Base-by-base conservation (phyloP, 305 asterid species). In the Fraxinus velutina region DNA sequence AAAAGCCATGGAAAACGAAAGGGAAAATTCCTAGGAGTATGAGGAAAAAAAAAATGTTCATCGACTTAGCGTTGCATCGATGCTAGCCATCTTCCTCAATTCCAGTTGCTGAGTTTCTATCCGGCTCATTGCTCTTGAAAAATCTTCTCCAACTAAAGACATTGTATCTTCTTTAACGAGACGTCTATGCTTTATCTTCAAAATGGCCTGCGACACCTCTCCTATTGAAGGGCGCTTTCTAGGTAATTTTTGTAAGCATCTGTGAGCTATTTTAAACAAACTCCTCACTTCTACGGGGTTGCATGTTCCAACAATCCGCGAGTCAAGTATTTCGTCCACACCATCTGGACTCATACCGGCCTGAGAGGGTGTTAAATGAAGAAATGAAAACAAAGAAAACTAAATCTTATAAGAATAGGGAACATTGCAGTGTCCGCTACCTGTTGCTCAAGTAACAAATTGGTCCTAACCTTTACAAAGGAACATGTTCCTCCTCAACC, bases 331-430 rank as follows among this genome's bases (percentile, higher is more conserved):
- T 80, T 96, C 99, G 57, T 93, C 98, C 42, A 96, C 90, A 1
- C 99, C 99, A 47, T 94, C 98, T 12, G 90, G 83, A 83, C 97
- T 96, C 99, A 96, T 90, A 1, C 86, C 84, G n/a, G 99, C 99
- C 99, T 95, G 82, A 4, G 19, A 77, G 36, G 78, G 24, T 37
- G 79, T 44, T 37, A 37, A 37, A 15, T 34, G 39, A 30, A 30
- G 64, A 60, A 19, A 60, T 60, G 71, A 60, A 30, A 60, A 60
- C 71, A 60, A 60, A 60, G 71, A 6, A 60, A 60, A 21, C 13
- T 60, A 4, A 8, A 19, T 57, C 27, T 57, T 50, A 4, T 50
- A 50, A 55, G 66, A 55, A 17, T 4, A 52, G 64, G 64, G 64
- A 52, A 52, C 64, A 5, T n/a, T 52, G 30, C 1, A 21, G 13